Percentiles rank a stretch among this genome's conserved stretches.
Conservation (phyloP, 75 land plant genomes). For the Pinus tabuliformis region DNA sequence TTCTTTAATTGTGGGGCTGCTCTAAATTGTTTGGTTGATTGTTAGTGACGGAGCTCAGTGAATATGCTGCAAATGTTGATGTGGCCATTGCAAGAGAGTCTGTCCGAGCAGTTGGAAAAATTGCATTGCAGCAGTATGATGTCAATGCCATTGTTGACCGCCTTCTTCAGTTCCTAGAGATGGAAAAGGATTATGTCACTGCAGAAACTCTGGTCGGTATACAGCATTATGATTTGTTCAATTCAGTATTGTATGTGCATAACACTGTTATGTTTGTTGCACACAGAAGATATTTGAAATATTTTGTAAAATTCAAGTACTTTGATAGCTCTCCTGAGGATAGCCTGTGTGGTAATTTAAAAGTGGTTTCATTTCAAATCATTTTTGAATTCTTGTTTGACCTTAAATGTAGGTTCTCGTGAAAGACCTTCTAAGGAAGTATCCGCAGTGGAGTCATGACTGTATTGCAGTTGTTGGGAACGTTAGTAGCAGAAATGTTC, state of each 20-base stretch:
- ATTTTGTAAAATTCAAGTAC: background rate
- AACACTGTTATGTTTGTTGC: background rate
- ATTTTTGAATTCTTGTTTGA: background rate
- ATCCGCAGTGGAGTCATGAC: slow-evolving; percentile 99
- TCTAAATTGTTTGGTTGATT: slow-evolving; percentile 6
- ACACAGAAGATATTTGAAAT: background rate
- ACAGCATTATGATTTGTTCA: slow-evolving; percentile 1
- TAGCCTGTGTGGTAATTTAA: background rate
- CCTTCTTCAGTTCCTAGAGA: slow-evolving; percentile 96
- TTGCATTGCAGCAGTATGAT: slow-evolving; percentile 98
- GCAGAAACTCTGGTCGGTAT: slow-evolving; percentile 92
- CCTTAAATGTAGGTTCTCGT: slow-evolving; percentile 75
- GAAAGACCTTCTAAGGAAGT: slow-evolving; percentile 92
- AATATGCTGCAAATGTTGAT: slow-evolving; percentile 98
- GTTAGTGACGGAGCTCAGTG: slow-evolving; percentile 97
- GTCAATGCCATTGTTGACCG: slow-evolving; percentile 99
- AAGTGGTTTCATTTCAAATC: background rate
- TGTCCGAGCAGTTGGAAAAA: slow-evolving; percentile 96
- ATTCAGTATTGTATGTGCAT: background rate
- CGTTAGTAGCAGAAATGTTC: slow-evolving; percentile 92
- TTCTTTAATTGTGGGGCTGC: background rate
- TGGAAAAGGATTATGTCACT: slow-evolving; percentile 99
- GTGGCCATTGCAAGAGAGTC: slow-evolving; percentile 96
- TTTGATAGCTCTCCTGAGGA: background rate
- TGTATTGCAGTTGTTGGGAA: slow-evolving; percentile 99